Conservation (phyloP, 2,329 filamentous ascomycete genomes). For the Claviceps spartinae region DNA sequence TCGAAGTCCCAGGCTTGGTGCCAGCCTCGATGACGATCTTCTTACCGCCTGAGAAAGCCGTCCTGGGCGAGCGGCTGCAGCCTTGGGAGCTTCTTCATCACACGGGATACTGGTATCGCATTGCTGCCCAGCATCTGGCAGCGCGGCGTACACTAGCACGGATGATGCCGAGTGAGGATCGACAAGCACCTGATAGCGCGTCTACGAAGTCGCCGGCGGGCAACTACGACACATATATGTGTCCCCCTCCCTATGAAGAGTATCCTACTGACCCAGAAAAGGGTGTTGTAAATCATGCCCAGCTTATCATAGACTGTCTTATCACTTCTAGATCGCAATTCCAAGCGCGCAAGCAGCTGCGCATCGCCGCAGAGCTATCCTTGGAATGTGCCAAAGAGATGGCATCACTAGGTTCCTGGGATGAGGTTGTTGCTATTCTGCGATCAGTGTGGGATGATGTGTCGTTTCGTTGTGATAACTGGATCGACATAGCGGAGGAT, state of each 20-base stretch:
- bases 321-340: slow-evolving; percentile 40
- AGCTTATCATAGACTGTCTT: slow-evolving; percentile 40
- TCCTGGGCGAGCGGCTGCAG: slow-evolving; percentile 42
- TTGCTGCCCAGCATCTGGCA: slow-evolving; percentile 43
- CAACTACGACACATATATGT: slow-evolving; percentile 54
- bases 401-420: slow-evolving; percentile 35
- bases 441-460: slow-evolving; percentile 43
- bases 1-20: slow-evolving; percentile 35
- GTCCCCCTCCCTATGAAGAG: slow-evolving; percentile 48
- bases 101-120: slow-evolving; percentile 52
- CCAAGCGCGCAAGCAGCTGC: slow-evolving; percentile 36
- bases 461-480: slow-evolving; percentile 43
- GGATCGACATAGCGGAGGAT: slow-evolving; percentile 46
- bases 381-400: slow-evolving; percentile 45
- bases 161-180: slow-evolving; percentile 44
- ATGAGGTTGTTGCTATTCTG: slow-evolving; percentile 39
- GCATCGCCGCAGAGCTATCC: slow-evolving; percentile 40
- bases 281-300: slow-evolving; percentile 38
- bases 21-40: slow-evolving; percentile 32
- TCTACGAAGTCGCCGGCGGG: slow-evolving; percentile 31
- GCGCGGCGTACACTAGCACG: slow-evolving; percentile 39
- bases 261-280: slow-evolving; percentile 32
- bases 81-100: slow-evolving; percentile 55
- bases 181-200: slow-evolving; percentile 34
- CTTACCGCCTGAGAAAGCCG: slow-evolving; percentile 43